Percentiles rank a stretch among this genome's conserved stretches.
Evolutionary conservation across 768 basidiomycete species (phyloP).

Genomic region (Leccinum uliginosum): DNA sequence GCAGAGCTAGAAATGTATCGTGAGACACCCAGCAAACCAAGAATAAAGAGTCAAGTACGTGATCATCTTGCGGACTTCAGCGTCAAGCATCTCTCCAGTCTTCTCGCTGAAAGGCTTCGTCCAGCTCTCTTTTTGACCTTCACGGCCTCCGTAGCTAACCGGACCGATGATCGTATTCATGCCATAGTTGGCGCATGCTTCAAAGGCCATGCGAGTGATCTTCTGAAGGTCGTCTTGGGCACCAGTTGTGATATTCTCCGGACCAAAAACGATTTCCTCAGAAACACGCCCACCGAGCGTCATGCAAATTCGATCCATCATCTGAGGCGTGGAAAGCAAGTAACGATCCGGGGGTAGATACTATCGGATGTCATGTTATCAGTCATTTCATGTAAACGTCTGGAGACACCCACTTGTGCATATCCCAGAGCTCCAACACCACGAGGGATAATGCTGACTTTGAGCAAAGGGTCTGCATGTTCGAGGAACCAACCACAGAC

Average conservation of each 20-base stretch:
- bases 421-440: conserved; percentile 95
- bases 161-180: conserved; percentile 96
- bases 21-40: conserved; percentile 6
- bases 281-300: conserved; percentile 96
- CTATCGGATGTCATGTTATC: conserved; percentile 34
- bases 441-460: conserved; percentile 97
- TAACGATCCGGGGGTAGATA: conserved; percentile 96
- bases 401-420: conserved; percentile 63
- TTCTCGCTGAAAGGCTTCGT: conserved; percentile 98
- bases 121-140: conserved; percentile 81
- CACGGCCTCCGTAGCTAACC: conserved; percentile 90
- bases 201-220: conserved; percentile 97
- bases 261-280: conserved; percentile 96
- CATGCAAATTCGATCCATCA: conserved; percentile 96
- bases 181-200: conserved; percentile 92
- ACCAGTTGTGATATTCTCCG: conserved; percentile 91
- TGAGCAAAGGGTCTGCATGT: conserved; percentile 93
- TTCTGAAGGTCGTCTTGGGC: conserved; percentile 98
- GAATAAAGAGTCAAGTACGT: conserved; percentile 40
- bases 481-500: conserved; percentile 98
- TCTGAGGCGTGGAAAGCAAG: conserved; percentile 91
- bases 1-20: conserved; percentile 46
- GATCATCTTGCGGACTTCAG: conserved; percentile 94
- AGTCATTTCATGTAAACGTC: neutral
- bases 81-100: conserved; percentile 91